Base-by-base conservation (phyloP, 2,329 filamentous ascomycete genomes). In the Aspergillus bombycis region DNA sequence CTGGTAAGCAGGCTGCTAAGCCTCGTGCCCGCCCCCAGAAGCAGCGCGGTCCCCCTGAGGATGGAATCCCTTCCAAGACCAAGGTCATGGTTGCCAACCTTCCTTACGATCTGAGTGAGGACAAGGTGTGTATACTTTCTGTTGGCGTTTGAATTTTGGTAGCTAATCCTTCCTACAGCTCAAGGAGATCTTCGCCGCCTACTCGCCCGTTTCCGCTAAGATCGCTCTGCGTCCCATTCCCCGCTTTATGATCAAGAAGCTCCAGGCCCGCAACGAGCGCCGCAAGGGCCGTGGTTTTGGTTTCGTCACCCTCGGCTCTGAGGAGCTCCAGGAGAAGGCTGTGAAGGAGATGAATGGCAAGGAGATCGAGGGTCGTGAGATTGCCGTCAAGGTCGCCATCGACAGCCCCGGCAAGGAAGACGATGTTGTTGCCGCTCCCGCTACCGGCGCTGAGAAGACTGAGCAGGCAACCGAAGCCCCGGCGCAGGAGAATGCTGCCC, bases 61-160 rank as follows among this genome's bases (percentile, higher is more conserved):
- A 99, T 79, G 95, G 95, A 72, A 92, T 99, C 76, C 91, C 95
- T 70, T 98, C 94, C 82, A 97, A 97, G 90, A 98, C 92, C 82
- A 99, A 99, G 91, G 93, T 99, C 83, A 99, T 99, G 95, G 95
- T 99, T 76, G 95, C 95, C 77, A 99, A 99, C 86, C 89, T 99
- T 68, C 95, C 95, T 59, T 99, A 99, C 78, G 94, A 99, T 84
- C 88, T 98, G 80, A 94, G 91, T 74, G 95, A 99, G 85, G 94
- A 98, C 77, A 96, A 94, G 89, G 94, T 96, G 83, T 71, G 86
- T 68, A 48, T 23, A 8, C 12, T 50, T 19, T n/a, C 60, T 6
- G 45, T 19, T 38, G 3, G 32, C n/a, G 34, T 59, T 19, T 58
- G 57, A 45, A 52, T 62, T 48, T 65, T 61, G 32, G 28, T 55